A percentile compares a stretch with the other conserved stretches of the same genome.
Conservation (phyloP, 176 grass and related monocot genomes). For the Eragrostis nindensis region DNA sequence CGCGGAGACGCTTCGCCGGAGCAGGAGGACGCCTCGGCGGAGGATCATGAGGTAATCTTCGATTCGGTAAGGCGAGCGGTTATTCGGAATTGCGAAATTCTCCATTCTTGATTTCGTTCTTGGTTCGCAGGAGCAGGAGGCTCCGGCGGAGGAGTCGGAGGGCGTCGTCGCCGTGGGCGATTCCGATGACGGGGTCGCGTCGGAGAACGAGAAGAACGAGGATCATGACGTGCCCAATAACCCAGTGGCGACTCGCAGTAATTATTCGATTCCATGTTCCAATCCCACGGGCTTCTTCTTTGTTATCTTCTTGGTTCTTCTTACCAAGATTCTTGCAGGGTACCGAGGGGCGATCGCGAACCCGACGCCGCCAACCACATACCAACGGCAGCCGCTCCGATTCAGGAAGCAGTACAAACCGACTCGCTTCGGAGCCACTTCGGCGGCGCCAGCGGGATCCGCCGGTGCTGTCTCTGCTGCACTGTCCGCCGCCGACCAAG, state of each 20-base stretch:
- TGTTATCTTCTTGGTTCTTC: conserved; percentile 15
- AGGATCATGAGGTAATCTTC: not conserved
- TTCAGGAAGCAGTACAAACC: conserved; percentile 9
- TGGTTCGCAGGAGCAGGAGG: conserved; percentile 18
- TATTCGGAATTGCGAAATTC: not conserved
- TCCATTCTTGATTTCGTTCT: conserved; percentile 16
- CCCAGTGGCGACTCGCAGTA: not conserved
- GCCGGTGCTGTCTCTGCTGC: not conserved
- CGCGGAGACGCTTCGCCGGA: not conserved
- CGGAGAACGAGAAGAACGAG: not conserved
- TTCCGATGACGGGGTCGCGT: not conserved
- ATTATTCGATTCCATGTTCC: not conserved
- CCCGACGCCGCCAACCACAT: not conserved
- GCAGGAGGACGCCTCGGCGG: not conserved
- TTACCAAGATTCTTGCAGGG: not conserved
- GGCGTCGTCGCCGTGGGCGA: not conserved
- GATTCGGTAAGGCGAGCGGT: not conserved
- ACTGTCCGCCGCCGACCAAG: not conserved
- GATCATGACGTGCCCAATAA: not conserved
- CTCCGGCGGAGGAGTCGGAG: not conserved
- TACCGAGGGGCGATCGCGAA: not conserved
- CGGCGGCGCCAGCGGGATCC: not conserved
- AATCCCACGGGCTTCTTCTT: not conserved
- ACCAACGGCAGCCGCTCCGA: not conserved
- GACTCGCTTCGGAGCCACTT: not conserved